phyloP scores from a whole-genome alignment of 73 alveolate genomes.

The Tetrahymena thermophila region DNA sequence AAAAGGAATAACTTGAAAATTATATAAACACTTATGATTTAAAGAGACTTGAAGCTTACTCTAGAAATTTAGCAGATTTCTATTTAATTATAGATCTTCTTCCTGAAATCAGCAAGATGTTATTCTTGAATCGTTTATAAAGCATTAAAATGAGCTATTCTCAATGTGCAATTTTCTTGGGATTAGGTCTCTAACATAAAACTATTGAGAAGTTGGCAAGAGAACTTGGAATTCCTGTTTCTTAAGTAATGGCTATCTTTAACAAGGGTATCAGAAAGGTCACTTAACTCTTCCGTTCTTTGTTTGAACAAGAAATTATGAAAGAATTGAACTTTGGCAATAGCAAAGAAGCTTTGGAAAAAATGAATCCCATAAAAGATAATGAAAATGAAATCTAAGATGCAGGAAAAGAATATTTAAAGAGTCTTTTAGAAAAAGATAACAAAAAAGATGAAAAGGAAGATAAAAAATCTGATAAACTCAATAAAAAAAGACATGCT shows the following conservation, averaged over 20 bases:
- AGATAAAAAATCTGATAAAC: not conserved
- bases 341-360: not conserved
- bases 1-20: slow-evolving; percentile 53
- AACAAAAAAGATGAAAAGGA: not conserved
- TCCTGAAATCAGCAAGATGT: slow-evolving; percentile 77
- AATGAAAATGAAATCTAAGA: not conserved
- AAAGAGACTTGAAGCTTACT: slow-evolving; percentile 88
- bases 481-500: not conserved
- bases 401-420: not conserved
- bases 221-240: slow-evolving; percentile 71
- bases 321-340: not conserved
- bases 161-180: slow-evolving; percentile 84
- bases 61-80: slow-evolving; percentile 90
- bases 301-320: slow-evolving; percentile 7
- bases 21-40: slow-evolving; percentile 78
- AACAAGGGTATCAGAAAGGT: slow-evolving; percentile 63
- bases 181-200: slow-evolving; percentile 86
- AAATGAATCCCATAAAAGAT: not conserved
- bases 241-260: slow-evolving; percentile 80
- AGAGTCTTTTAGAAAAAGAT: not conserved
- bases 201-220: slow-evolving; percentile 63
- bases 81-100: slow-evolving; percentile 91
- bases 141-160: slow-evolving; percentile 63
- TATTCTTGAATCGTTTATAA: slow-evolving; percentile 63
- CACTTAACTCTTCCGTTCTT: slow-evolving; percentile 3